Base-by-base conservation (phyloP, 106 monocot species). In the Alisma plantagoaquatica region DNA sequence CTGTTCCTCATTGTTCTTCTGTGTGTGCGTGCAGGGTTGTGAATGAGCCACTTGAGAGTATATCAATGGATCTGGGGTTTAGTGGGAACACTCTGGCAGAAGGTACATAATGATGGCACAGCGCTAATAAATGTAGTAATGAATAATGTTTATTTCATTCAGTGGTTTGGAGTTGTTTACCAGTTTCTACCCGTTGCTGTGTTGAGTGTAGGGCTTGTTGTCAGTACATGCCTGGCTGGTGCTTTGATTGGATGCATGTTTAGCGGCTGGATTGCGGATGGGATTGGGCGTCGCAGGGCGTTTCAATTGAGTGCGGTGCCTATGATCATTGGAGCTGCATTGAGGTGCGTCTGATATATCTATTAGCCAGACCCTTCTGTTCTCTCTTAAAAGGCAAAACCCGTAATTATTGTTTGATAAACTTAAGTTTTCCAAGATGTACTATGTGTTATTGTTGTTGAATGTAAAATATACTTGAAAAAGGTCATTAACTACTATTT, bases 261-360 rank as follows among this genome's bases (percentile, higher is more conserved):
- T 53, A 98, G 96, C 62, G 96, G 96, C 23, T 85, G 65, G 75
- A 78, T 98, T 30, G 73, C 85, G 20, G 96, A 98, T 77, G 78
- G 82, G 23, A 53, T 85, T 58, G 96, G 96, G 8, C 73, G 89
- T 19, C 77, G 89, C 0, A 84, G 96, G 57, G 72, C 89, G 28
- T 79, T 98, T 51, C 96, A 98, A 54, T 67, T 98, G 68, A 75
- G 81, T 74, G 81, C 89, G 2, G 38, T 98, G 64, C 96, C 96
- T 2, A 89, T 98, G 81, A 81, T 98, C 22, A 18, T 79, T 53
- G 89, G 96, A 57, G 78, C 89, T 62, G 72, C 64, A 31, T 17
- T 89, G 35, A 98, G 96, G 96, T 89, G 55, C n/a, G n/a, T n/a
- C n/a, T n/a, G n/a, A n/a, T n/a, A n/a, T n/a, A n/a, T n/a, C n/a